Evolutionary conservation across 1,284 basidiomycete genomes (phyloP), one percentile per base, ranked within the genome.

Genomic region (Psilocybe mexicana): DNA sequence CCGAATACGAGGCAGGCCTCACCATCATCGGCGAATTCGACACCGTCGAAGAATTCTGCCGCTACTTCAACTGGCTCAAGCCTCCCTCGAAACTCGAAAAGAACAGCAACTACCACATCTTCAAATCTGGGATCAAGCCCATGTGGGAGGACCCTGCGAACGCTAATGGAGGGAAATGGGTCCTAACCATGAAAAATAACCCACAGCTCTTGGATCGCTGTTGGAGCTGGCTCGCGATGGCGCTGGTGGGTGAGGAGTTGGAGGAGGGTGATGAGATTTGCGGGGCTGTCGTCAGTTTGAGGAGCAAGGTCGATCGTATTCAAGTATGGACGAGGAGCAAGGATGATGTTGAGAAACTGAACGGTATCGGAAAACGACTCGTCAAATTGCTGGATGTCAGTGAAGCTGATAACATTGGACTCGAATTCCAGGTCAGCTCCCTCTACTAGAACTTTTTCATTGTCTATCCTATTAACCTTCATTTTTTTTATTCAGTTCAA

Each of bases 111-210:
- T 96, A 96, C 69, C 95, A 97, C 70, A 78, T 97, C 56, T 98
- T 98, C 85, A 97, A 97, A 74, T 80, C 85, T 28, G 90, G 90
- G 36, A 92, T 92, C 76, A 94, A 93, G 69, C 91, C 94, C 43
- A 96, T 96, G 92, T 97, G 95, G 94, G 95, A 97, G 75, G 95
- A 97, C 70, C 85, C 86, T 25, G 91, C 93, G 48, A 98, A 98
- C 71, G 89, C 90, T 7, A 82, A 88, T 50, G 94, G 94, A 25
- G 94, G 94, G 38, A 96, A 96, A 74, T 98, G 95, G 95, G 92
- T 94, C 18, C 74, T 97, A 53, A 94, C 94, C 63, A 92, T 97
- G 86, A 90, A 90, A 73, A 87, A 88, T 60, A 92, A 90, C 65
- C 86, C 90, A 3, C 76, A 76, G 36, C 71, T 96, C 61, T 77